Conservation (phyloP, 2,329 filamentous ascomycete species). For the Botryotinia convoluta region DNA sequence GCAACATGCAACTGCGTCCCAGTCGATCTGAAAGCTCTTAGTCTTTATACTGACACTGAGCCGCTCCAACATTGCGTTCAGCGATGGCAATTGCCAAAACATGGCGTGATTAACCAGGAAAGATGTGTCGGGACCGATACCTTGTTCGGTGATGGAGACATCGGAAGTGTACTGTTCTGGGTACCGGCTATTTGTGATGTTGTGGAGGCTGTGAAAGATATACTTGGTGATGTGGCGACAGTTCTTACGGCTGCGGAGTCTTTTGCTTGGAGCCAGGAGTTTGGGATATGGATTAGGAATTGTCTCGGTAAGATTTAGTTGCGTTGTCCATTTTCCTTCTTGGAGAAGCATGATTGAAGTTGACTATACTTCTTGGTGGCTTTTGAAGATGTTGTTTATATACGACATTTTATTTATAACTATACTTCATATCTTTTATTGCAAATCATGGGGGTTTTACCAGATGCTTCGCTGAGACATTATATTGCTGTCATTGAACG, state of each 20-base stretch:
- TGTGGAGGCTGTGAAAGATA: neutral
- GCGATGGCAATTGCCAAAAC: neutral
- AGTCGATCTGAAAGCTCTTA: neutral
- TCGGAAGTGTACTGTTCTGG: neutral
- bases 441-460: neutral
- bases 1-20: neutral
- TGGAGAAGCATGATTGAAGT: neutral
- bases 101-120: neutral
- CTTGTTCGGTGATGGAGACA: neutral
- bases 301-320: neutral
- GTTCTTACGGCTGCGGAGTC: neutral
- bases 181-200: neutral
- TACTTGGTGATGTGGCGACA: neutral
- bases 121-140: neutral
- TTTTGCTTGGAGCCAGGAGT: neutral
- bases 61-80: neutral
- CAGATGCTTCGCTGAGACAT: neutral
- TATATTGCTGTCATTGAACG: neutral
- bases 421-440: too few species aligned
- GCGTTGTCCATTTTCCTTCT: neutral
- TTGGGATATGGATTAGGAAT: neutral
- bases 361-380: neutral
- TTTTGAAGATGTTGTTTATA: neutral
- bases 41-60: neutral
- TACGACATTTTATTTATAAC: neutral